Percentiles rank a stretch among this genome's conserved stretches.
Evolutionary conservation across 352 stramenopile genomes (phyloP).

Genomic region (Pythium inflatum): DNA sequence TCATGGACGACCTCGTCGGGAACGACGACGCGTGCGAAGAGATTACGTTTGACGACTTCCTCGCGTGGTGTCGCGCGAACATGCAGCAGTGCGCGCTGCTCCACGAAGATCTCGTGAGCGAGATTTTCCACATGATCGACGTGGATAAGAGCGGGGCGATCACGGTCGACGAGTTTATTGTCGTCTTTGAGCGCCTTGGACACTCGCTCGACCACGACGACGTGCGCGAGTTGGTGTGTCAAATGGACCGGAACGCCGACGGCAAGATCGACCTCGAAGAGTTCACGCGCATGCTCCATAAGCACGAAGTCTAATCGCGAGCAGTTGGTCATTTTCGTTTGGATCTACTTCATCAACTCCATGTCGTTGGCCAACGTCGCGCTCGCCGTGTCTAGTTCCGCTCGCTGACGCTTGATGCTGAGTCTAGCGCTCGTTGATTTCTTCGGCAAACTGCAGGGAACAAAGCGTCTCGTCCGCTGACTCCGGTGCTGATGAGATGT

Average conservation of each 20-base stretch:
- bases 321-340: too few relatives aligned
- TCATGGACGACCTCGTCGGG: slow-evolving; percentile 60
- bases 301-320: slow-evolving; percentile 78
- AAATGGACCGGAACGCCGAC: slow-evolving; percentile 77
- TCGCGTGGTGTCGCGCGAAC: slow-evolving; percentile 68
- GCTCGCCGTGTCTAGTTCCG: too few relatives aligned
- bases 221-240: slow-evolving; percentile 72
- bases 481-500: slow-evolving; percentile 95
- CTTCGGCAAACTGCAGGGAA: slow-evolving; percentile 96
- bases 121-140: slow-evolving; percentile 80
- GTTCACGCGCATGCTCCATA: slow-evolving; percentile 74
- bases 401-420: too few relatives aligned
- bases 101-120: slow-evolving; percentile 64
- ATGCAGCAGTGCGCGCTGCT: slow-evolving; percentile 59
- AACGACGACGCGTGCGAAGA: slow-evolving; percentile 42
- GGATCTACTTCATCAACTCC: too few relatives aligned
- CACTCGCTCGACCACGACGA: slow-evolving; percentile 76
- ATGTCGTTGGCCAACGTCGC: too few relatives aligned
- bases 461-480: slow-evolving; percentile 97
- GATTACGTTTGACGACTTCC: slow-evolving; percentile 72
- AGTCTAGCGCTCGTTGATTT: slow-evolving; percentile 97
- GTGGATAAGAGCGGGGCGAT: slow-evolving; percentile 62
- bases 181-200: slow-evolving; percentile 69
- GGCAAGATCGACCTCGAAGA: slow-evolving; percentile 79
- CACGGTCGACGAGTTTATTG: slow-evolving; percentile 76